These are phyloP conservation scores for Tulasnella sp. DNA, from an alignment of 768 basidiomycete genomes.

Conservation along the genomic window DNA sequence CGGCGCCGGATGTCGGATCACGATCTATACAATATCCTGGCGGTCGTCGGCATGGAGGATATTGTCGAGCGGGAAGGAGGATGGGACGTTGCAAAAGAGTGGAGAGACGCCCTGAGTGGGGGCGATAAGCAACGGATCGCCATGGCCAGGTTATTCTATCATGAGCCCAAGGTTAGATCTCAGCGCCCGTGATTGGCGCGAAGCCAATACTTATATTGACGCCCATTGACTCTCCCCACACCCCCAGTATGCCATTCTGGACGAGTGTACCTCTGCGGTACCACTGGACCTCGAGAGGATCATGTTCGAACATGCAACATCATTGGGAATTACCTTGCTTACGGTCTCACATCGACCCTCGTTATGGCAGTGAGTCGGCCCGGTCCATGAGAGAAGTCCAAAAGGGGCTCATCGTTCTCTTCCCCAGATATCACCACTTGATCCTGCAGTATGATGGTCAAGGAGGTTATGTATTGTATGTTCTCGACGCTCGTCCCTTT, in stretches of 20 bases:
- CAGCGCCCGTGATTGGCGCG: neutral
- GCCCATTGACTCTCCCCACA: slow-evolving; percentile 14
- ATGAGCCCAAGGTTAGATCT: slow-evolving; percentile 71
- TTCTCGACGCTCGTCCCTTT: slow-evolving; percentile 33
- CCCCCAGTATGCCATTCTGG: slow-evolving; percentile 84
- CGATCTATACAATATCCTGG: slow-evolving; percentile 66
- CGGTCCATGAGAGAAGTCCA: neutral
- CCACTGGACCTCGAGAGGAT: slow-evolving; percentile 86
- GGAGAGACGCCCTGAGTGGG: slow-evolving; percentile 89
- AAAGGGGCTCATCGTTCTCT: neutral
- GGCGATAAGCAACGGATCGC: slow-evolving; percentile 93
- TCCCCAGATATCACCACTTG: slow-evolving; percentile 60
- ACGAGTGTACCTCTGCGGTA: slow-evolving; percentile 94
- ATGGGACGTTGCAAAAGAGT: slow-evolving; percentile 85
- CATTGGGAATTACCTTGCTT: slow-evolving; percentile 83
- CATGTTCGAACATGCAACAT: slow-evolving; percentile 92
- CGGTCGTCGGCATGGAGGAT: slow-evolving; percentile 75
- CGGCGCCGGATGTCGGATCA: slow-evolving; percentile 62
- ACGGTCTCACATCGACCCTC: slow-evolving; percentile 95
- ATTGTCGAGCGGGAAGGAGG: slow-evolving; percentile 95
- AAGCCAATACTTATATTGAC: neutral
- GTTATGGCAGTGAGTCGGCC: slow-evolving; percentile 63
- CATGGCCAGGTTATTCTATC: slow-evolving; percentile 96
- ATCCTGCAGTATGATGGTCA: slow-evolving; percentile 91
- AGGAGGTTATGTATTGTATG: slow-evolving; percentile 93